Evolutionary conservation across 1,284 basidiomycete species (phyloP), one percentile per base, ranked within the genome.

Genomic region (Volvariella volvacea): DNA sequence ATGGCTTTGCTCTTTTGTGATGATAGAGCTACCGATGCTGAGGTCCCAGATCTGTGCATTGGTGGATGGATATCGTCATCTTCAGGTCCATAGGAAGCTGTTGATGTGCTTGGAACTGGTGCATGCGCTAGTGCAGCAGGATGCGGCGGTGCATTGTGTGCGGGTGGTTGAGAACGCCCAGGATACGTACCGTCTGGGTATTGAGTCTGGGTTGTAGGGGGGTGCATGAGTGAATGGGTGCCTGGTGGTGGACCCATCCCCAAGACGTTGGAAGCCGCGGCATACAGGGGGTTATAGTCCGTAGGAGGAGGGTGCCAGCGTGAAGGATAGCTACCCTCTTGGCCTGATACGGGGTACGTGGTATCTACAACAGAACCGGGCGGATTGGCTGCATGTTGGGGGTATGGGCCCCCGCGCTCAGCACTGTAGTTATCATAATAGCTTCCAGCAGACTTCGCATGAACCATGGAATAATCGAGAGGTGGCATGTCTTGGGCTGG

Each of bases 181-280:
- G 55, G 60, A 58, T 53, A 55, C 30, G 48, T 39, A 44, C 48
- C 50, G 46, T 46, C 45, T 50, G 53, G 41, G 50, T 55, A 39
- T 42, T 50, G 32, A 48, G 51, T 22, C 45, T 48, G 7, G 52
- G 40, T 46, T 51, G 52, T 43, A 30, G 51, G 50, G 58, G 25
- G 60, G 53, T 12, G 64, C 57, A 39, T 59, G 51, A 32, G 51
- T 58, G 22, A 20, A 21, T 25, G 20, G 20, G 32, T 22, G 22
- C 14, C 66, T 17, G 68, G 71, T 45, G 78, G 78, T 21, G 76
- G 80, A 0, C 71, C 76, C 75, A 84, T 80, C 19, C 90, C 89
- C 6, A 93, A 71, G 16, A 92, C 84, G 57, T 87, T 80, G 22
- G 85, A 89, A 2, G 90, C 90, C 1, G 85, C 86, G 8, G 74